These are phyloP conservation scores for Athelia sp. DNA, from an alignment of 1,284 basidiomycete genomes.

Conservation along the genomic window DNA sequence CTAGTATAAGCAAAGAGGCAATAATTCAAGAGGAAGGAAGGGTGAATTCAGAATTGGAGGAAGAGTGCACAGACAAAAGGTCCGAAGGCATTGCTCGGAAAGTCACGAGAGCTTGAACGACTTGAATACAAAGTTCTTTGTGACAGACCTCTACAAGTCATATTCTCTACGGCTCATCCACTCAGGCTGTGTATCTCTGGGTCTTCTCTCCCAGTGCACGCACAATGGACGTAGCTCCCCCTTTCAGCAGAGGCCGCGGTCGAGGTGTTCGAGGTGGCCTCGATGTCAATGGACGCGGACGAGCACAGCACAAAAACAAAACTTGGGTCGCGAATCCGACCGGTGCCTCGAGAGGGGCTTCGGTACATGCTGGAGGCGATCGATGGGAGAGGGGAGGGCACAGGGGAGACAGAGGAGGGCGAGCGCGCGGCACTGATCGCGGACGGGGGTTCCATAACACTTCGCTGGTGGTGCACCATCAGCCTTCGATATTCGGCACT, in stretches of 20 bases:
- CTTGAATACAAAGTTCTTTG: too few relatives aligned
- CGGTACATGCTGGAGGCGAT: constrained; percentile 35
- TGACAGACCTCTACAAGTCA: too few relatives aligned
- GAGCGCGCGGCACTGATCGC: constrained; percentile 28
- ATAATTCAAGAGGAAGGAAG: neutral
- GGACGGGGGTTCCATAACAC: constrained; percentile 35
- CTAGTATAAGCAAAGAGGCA: too few relatives aligned
- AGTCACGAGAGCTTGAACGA: too few relatives aligned
- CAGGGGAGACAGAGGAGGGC: constrained; percentile 28
- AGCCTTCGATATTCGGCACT: constrained; percentile 5
- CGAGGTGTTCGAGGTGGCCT: neutral
- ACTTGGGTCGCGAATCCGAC: constrained; percentile 45
- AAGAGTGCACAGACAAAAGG: too few relatives aligned
- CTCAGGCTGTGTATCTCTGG: too few relatives aligned
- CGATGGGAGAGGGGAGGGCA: constrained; percentile 53
- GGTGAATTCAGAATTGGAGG: neutral
- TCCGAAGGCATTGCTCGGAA: too few relatives aligned
- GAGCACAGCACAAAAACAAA: constrained; percentile 38
- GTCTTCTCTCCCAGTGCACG: constrained; percentile 23
- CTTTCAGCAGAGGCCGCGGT: neutral
- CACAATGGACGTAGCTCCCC: neutral
- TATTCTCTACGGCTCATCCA: too few relatives aligned
- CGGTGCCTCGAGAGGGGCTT: constrained; percentile 27
- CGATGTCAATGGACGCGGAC: constrained; percentile 9
- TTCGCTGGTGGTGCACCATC: constrained; percentile 24